phyloP scores from a whole-genome alignment of 345 rosid species.

The Brassica rapa region DNA sequence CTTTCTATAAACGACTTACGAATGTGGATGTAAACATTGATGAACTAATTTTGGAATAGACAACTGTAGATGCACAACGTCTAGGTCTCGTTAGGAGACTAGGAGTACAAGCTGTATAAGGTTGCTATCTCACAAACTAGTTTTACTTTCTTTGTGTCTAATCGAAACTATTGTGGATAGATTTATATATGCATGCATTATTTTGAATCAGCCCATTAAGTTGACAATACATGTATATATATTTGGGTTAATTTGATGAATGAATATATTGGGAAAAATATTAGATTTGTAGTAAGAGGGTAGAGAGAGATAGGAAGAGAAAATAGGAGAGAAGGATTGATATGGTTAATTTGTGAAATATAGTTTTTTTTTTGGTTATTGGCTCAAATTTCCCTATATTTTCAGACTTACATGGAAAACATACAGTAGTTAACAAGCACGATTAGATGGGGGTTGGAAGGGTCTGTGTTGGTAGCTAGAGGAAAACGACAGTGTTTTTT shows the following conservation, averaged over 20 bases:
- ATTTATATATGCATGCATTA: constrained; percentile 16
- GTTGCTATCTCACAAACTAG: not conserved
- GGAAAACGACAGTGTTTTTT: constrained; percentile 24
- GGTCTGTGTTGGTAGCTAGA: constrained; percentile 32
- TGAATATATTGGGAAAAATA: no score
- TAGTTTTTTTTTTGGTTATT: no score
- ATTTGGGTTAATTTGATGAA: not conserved
- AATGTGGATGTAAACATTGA: not conserved
- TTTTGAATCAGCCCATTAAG: constrained; percentile 16
- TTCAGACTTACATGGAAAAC: constrained; percentile 5
- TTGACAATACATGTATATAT: constrained; percentile 26
- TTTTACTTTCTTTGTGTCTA: constrained; percentile 10
- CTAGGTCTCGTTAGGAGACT: not conserved
- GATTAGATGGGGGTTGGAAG: constrained; percentile 23
- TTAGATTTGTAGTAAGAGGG: no score
- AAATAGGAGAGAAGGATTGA: no score
- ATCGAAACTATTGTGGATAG: constrained; percentile 27
- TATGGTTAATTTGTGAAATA: no score
- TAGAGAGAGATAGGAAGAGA: no score
- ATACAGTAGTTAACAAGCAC: constrained; percentile 13
- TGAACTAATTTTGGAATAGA: not conserved
- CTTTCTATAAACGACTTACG: not conserved
- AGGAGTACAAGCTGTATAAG: not conserved
- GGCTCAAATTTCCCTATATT: not conserved
- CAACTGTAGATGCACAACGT: not conserved